Percentiles rank a stretch among this genome's conserved stretches.
phyloP scores from a whole-genome alignment of 2,329 filamentous ascomycete genomes.

The Fusarium staphyleae region DNA sequence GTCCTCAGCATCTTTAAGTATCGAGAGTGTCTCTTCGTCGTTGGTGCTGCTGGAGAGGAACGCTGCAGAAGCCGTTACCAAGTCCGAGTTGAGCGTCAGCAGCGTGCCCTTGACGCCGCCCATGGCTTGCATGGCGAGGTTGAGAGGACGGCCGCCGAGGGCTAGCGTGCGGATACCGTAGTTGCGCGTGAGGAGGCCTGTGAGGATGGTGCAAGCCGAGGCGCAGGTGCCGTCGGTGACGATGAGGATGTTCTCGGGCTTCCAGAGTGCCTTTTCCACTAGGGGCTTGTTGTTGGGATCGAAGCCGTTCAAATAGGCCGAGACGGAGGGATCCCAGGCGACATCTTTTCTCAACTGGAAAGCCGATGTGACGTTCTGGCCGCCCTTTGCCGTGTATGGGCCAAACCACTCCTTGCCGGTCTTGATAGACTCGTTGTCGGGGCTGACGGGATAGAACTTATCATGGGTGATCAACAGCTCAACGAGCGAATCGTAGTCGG shows the following conservation, averaged over 20 bases:
- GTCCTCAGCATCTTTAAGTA: constrained; percentile 13
- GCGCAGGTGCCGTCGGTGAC: constrained; percentile 38
- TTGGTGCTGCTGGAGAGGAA: constrained; percentile 23
- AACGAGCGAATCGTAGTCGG: constrained; percentile 28
- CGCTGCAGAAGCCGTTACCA: constrained; percentile 6
- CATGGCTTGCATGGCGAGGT: constrained; percentile 64
- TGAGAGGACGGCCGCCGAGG: constrained; percentile 66
- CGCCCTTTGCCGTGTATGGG: constrained; percentile 25
- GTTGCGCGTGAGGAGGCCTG: constrained; percentile 47
- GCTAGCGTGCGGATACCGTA: constrained; percentile 48
- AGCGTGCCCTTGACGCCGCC: constrained; percentile 69
- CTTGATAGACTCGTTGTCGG: constrained; percentile 19
- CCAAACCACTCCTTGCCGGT: constrained; percentile 36
- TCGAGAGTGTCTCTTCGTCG: constrained; percentile 15
- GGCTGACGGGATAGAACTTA: constrained; percentile 20
- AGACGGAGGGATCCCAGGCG: constrained; percentile 14
- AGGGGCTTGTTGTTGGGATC: constrained; percentile 22
- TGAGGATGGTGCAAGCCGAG: constrained; percentile 36
- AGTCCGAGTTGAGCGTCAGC: constrained; percentile 26
- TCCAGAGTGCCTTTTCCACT: constrained; percentile 29
- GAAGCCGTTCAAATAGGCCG: constrained; percentile 32
- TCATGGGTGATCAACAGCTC: constrained; percentile 14
- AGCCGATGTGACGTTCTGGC: constrained; percentile 33
- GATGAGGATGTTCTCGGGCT: constrained; percentile 37
- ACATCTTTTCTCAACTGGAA: constrained; percentile 25